Conservation (phyloP, 192 early-diverging fungal genomes). For the Rhizophagus sp. region DNA sequence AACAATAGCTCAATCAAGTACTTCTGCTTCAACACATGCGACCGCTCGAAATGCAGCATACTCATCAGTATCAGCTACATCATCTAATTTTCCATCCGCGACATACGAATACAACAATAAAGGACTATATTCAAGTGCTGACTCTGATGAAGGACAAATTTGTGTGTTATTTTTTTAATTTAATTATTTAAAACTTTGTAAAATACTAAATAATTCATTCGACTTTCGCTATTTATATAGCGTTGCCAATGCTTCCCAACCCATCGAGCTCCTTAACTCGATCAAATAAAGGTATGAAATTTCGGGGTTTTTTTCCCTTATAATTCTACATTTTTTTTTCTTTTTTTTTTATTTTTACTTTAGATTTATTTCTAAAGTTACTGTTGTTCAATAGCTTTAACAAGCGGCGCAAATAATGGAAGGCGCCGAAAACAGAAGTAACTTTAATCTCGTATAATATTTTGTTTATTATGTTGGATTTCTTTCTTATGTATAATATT, state of each 20-base stretch:
- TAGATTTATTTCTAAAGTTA: background rate
- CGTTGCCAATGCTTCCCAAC: slow-evolving; percentile 12
- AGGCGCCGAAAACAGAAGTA: slow-evolving; percentile 16
- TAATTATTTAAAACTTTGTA: background rate
- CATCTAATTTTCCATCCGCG: background rate
- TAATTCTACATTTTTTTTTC: background rate
- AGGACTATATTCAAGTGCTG: background rate
- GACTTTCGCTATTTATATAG: background rate
- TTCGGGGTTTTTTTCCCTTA: background rate
- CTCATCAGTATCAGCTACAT: background rate
- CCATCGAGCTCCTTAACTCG: slow-evolving; percentile 1
- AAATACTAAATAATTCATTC: background rate
- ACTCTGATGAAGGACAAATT: slow-evolving; percentile 10
- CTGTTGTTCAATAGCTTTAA: background rate
- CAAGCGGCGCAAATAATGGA: background rate
- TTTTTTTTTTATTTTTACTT: background rate
- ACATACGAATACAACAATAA: background rate
- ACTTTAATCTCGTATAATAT: background rate
- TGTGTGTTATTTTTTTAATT: background rate
- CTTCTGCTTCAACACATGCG: background rate
- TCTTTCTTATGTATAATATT: no score
- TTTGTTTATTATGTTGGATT: background rate
- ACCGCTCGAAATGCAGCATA: background rate
- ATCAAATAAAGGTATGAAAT: background rate
- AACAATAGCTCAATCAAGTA: background rate